Evolutionary conservation across 139 green algal genomes (phyloP).

Genomic region (Diplosphaera chodatii): DNA sequence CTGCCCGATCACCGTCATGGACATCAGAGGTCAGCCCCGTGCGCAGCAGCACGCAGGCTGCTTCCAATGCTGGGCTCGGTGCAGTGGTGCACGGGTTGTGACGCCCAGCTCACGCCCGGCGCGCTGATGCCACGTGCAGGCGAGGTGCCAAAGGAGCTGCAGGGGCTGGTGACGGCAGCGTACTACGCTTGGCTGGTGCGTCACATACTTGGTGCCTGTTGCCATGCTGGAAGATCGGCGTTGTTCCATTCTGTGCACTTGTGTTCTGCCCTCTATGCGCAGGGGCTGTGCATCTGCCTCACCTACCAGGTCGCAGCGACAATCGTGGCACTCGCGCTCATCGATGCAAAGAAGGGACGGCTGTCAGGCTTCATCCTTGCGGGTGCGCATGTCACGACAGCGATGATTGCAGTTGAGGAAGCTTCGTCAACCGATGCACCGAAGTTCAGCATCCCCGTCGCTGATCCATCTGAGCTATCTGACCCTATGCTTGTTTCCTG

Average conservation of each 20-base stretch:
- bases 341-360: slow-evolving; percentile 11
- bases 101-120: no score
- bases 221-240: background rate
- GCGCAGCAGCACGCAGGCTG: background rate
- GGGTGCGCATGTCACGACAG: background rate
- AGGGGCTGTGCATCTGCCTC: slow-evolving; percentile 18
- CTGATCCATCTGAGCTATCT: no score
- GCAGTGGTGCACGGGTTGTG: no score
- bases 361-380: slow-evolving; percentile 35
- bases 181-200: slow-evolving; percentile 10
- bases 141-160: slow-evolving; percentile 7
- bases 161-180: background rate
- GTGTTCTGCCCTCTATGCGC: background rate
- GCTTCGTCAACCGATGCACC: background rate
- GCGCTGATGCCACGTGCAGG: background rate
- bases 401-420: no score
- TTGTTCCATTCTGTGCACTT: background rate
- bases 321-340: slow-evolving; percentile 21
- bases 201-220: no score
- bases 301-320: slow-evolving; percentile 38
- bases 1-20: slow-evolving; percentile 44
- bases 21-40: slow-evolving; percentile 31
- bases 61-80: no score
- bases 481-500: no score
- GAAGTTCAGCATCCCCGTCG: background rate